Evolutionary conservation across 768 basidiomycete species (phyloP), one percentile per base, ranked within the genome.

Genomic region (Russula compacta): DNA sequence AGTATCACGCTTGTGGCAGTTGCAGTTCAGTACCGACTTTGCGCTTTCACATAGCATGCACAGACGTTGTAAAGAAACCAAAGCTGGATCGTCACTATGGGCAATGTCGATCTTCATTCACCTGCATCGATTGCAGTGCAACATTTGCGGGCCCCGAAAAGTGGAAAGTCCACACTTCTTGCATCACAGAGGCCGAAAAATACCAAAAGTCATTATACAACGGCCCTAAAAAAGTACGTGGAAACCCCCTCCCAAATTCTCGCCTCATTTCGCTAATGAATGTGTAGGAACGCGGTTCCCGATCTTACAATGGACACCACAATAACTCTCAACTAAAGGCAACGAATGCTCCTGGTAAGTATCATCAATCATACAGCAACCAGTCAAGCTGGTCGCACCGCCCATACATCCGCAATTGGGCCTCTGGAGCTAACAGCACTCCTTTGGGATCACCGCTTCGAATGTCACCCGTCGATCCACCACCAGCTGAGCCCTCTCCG

Each of bases 121-220:
- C 88, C 68, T 91, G 89, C 70, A 83, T 92, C 69, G 93, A 97
- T 70, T 97, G 93, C 73, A 86, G 84, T n/a, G 87, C 79, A 53
- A 87, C 89, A 0, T 97, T 95, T 74, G 75, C 81, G 29, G 79
- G 80, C 7, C 89, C 90, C 3, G 77, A 78, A 9, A 83, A 92
- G 61, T 95, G 84, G 77, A 92, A 91, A 73, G 75, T 74, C 0
- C 89, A 97, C 70, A 94, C 88, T 10, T 77, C 81, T 35, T 97
- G 94, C 71, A 84, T 97, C 47, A 84, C 81, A 63, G 94, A 97
- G 73, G 94, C 90, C 3, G 90, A 97, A 73, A 97, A 95, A 71
- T 95, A 97, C 69, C 83, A 97, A 76, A 92, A 92, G 73, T 75
- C 79, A 53, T 70, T 94, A 59, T 95, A 93, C 71, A 92, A 88